Evolutionary conservation across 1,284 basidiomycete species (phyloP).

Genomic region (Sparassis latifolia): DNA sequence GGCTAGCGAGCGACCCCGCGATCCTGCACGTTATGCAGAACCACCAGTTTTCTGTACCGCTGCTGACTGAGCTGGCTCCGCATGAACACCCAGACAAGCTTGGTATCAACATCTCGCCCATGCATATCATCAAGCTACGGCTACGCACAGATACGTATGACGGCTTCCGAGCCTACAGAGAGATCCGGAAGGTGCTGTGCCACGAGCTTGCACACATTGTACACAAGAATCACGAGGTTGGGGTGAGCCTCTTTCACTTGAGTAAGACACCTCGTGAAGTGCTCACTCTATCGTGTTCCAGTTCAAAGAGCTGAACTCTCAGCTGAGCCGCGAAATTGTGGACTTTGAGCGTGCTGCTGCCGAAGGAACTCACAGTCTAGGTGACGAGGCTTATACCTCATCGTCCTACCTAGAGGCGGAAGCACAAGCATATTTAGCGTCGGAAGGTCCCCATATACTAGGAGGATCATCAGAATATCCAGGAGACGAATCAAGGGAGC

Average conservation of each 20-base stretch:
- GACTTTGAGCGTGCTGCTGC: slow-evolving; percentile 53
- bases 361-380: slow-evolving; percentile 50
- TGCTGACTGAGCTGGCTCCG: slow-evolving; percentile 70
- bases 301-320: slow-evolving; percentile 75
- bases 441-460: slow-evolving; percentile 30
- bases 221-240: slow-evolving; percentile 64
- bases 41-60: slow-evolving; percentile 57
- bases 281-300: slow-evolving; percentile 14
- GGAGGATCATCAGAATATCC: slow-evolving; percentile 18
- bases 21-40: slow-evolving; percentile 63
- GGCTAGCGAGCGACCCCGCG: slow-evolving; percentile 61
- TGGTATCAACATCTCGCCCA: slow-evolving; percentile 63
- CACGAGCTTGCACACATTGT: slow-evolving; percentile 76
- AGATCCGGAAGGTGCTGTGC: slow-evolving; percentile 62
- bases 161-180: slow-evolving; percentile 61
- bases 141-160: slow-evolving; percentile 65
- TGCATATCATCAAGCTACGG: slow-evolving; percentile 58
- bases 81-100: slow-evolving; percentile 67
- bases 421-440: slow-evolving; percentile 40
- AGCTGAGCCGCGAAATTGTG: slow-evolving; percentile 64
- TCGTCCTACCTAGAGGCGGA: slow-evolving; percentile 50
- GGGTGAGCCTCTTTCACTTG: slow-evolving; percentile 38
- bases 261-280: not conserved
- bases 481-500: slow-evolving; percentile 42
- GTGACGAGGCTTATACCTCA: slow-evolving; percentile 41